Evolutionary conservation across 2,329 filamentous ascomycete species (phyloP).

Genomic region (Verticillium klebahnii): DNA sequence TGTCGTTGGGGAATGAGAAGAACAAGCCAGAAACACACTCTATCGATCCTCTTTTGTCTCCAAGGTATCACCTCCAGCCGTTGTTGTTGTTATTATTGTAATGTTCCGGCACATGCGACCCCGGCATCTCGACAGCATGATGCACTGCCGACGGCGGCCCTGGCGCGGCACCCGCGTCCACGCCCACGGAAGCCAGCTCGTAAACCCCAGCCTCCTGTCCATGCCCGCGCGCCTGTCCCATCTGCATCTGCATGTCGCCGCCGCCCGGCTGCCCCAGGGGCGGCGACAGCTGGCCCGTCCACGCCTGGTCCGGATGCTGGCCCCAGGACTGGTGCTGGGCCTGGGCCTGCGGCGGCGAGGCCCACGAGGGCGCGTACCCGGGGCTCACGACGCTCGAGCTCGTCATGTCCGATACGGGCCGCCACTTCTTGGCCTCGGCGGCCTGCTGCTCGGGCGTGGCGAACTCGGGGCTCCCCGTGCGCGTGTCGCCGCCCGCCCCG

Average conservation of each 20-base stretch:
- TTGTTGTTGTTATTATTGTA: not conserved
- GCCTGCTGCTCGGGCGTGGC: constrained; percentile 2
- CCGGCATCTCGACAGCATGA: constrained; percentile 12
- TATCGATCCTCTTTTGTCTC: not conserved
- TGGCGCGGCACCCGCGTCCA: not conserved
- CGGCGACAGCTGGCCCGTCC: not conserved
- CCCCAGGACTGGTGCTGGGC: not conserved
- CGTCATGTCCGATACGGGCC: not conserved
- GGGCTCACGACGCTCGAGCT: constrained; percentile 2
- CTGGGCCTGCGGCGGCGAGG: not conserved
- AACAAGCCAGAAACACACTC: not conserved
- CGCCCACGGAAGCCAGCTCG: constrained; percentile 11
- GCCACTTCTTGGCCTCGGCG: not conserved
- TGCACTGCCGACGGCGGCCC: not conserved
- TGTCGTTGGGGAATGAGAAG: not conserved
- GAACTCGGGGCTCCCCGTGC: constrained; percentile 4
- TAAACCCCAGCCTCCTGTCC: constrained; percentile 7
- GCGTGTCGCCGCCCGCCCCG: not conserved
- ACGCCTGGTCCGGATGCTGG: constrained; percentile 1
- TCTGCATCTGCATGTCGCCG: not conserved
- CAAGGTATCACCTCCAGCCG: not conserved
- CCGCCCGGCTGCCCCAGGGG: constrained; percentile 2
- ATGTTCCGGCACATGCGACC: not conserved
- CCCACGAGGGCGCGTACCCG: constrained; percentile 6
- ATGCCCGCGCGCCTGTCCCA: not conserved